Evolutionary conservation across 2,329 filamentous ascomycete genomes (phyloP), one percentile per base, ranked within the genome.

Genomic region (Aspergillus clavatus): DNA sequence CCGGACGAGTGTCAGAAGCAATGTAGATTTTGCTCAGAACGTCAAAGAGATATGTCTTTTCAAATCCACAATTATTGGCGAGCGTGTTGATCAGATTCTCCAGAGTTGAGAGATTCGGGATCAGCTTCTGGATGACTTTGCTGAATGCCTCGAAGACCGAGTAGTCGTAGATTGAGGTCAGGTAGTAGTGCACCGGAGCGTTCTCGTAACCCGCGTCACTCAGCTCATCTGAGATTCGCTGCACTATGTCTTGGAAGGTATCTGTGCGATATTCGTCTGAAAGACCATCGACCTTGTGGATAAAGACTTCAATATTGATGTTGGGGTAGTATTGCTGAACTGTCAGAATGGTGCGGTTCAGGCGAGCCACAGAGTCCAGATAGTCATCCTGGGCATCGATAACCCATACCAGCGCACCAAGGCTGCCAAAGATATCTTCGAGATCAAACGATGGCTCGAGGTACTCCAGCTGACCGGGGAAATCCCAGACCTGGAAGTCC

Each of bases 351-450:
- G 90, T 95, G 43, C 82, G 77, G 68, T 95, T 95, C 22, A 98
- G 80, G 7, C 88, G 84, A 43, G 82, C 81, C 38, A 98, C 87
- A 14, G 90, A 87, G 66, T 96, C 89, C 44, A 95, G 81, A 63
- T 97, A 98, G 67, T 98, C 93, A 63, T 98, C 93, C 69, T 98
- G 93, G 0, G 93, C 91, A 64, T 98, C 93, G 47, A 98, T 95
- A 48, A 98, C 91, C 91, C 93, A 98, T 51, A 98, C 95, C 11
- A 98, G 75, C 11, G 93, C 90, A 16, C 93, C 93, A 12, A 95
- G 88, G 61, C 91, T 89, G 55, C 89, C 87, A 68, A 98, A 98
- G 60, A 97, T 91, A 60, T 87, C 84, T 58, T 95, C 89, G 51
- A 93, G 85, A 65, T 97, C 90, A 60, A 95, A 95, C 38, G 82